Evolutionary conservation across 306 rosid species (phyloP), one percentile per base, ranked within the genome.

Genomic region (Vigna angularis): DNA sequence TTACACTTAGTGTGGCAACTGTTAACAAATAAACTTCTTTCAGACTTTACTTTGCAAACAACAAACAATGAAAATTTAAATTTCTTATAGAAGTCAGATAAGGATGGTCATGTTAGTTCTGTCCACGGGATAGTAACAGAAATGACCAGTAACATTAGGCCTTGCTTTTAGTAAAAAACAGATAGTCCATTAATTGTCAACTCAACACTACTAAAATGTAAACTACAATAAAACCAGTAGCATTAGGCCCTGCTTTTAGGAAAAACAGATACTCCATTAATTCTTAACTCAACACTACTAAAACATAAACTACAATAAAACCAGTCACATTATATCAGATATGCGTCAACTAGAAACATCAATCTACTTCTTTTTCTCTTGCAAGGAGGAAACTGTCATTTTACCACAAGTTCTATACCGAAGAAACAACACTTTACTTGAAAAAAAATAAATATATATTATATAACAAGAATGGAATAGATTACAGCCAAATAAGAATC

Each of bases 221-320:
- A 57, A 76, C 9, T 66, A n/a, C 44, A 74, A 50, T 56, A 34
- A 72, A 80, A 71, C n/a, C 62, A 50, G 22, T 10, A 30, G 5
- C 34, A 30, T 30, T 57, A 66, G 50, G 59, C 51, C 48, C 44
- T 30, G 58, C 56, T 3, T 50, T 67, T 14, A 71, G 63, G 44
- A 16, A 70, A 15, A 82, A 70, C 34, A 30, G 82, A 16, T 12
- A 53, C 56, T 56, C 62, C 59, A 15, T 56, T 76, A 24, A 57
- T 49, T 22, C 59, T 66, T 66, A 72, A 34, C 58, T 48, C 51
- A 80, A 66, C 14, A 58, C 28, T 15, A 28, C 24, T 16, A 59
- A 4, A 16, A 30, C 26, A 72, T 58, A 76, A 57, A 76, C 9
- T 66, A n/a, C 44, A 74, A 50, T 56, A 34, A 72, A 80, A 71